phyloP scores from a whole-genome alignment of 345 rosid genomes.

The Acer campestre region DNA sequence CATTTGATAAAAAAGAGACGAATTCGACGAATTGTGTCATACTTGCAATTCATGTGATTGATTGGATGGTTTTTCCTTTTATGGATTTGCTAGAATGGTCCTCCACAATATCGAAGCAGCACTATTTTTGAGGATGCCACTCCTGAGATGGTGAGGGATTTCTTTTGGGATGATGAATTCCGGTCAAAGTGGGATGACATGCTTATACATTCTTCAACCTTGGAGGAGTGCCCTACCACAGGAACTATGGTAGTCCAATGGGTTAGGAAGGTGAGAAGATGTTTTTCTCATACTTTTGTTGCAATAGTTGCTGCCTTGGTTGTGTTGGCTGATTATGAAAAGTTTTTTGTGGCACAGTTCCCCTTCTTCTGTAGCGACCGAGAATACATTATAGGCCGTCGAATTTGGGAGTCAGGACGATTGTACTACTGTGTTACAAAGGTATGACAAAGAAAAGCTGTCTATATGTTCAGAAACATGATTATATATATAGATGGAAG shows the following conservation, averaged over 20 bases:
- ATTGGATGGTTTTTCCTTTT: constrained; percentile 21
- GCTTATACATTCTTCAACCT: constrained; percentile 60
- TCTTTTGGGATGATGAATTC: constrained; percentile 96
- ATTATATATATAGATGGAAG: not conserved
- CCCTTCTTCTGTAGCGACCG: constrained; percentile 99
- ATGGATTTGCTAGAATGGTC: constrained; percentile 60
- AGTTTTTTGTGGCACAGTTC: constrained; percentile 52
- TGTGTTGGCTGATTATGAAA: constrained; percentile 14
- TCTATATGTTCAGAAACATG: not conserved
- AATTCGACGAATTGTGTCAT: not conserved
- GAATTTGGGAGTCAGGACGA: constrained; percentile 90
- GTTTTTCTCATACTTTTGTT: constrained; percentile 3
- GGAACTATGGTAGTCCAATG: constrained; percentile 89
- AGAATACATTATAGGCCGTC: constrained; percentile 91
- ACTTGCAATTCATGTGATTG: constrained; percentile 18
- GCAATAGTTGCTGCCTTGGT: constrained; percentile 9
- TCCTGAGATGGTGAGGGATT: constrained; percentile 88
- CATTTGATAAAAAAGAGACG: not conserved
- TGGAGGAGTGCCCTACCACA: constrained; percentile 69
- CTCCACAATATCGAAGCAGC: constrained; percentile 86
- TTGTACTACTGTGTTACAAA: constrained; percentile 82
- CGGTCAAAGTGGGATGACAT: constrained; percentile 88
- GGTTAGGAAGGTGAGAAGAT: constrained; percentile 78
- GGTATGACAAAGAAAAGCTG: constrained; percentile 41
- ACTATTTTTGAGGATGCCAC: constrained; percentile 87